phyloP scores from a whole-genome alignment of 768 basidiomycete genomes.

The Cystofilobasidium macerans region DNA sequence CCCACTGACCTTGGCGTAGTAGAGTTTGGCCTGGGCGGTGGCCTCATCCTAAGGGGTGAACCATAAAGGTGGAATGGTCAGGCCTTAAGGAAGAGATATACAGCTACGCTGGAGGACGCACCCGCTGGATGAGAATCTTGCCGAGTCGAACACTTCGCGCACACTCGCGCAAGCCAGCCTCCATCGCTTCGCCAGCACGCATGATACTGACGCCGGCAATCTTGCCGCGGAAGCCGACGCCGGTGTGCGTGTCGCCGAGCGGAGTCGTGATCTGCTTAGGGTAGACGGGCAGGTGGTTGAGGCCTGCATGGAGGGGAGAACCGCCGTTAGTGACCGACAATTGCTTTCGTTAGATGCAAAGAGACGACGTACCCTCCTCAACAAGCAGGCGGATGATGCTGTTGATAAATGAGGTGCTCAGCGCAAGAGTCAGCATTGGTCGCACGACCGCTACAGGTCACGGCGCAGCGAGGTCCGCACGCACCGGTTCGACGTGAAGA shows the following conservation, averaged over 20 bases:
- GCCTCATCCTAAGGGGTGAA: slow-evolving; percentile 67
- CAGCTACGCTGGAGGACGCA: slow-evolving; percentile 37
- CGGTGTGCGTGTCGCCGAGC: slow-evolving; percentile 70
- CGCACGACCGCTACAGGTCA: background rate
- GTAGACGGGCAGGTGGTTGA: slow-evolving; percentile 76
- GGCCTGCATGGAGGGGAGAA: slow-evolving; percentile 43
- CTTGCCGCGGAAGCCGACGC: slow-evolving; percentile 90
- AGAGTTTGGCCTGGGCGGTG: slow-evolving; percentile 82
- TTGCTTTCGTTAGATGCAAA: slow-evolving; percentile 42
- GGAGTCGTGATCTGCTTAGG: slow-evolving; percentile 41
- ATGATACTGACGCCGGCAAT: slow-evolving; percentile 89
- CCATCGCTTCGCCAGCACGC: slow-evolving; percentile 60
- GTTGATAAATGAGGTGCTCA: background rate
- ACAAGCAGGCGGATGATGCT: slow-evolving; percentile 56
- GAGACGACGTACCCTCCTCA: slow-evolving; percentile 40
- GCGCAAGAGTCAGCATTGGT: background rate
- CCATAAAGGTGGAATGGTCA: slow-evolving; percentile 1
- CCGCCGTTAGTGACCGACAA: background rate
- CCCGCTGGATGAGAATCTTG: slow-evolving; percentile 94
- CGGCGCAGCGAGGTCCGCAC: slow-evolving; percentile 12
- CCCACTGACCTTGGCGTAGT: slow-evolving; percentile 62
- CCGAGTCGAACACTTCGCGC: slow-evolving; percentile 83
- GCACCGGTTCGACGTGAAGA: slow-evolving; percentile 71
- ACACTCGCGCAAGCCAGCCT: slow-evolving; percentile 88
- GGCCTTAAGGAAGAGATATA: no score